These are phyloP conservation scores for Stevia rebaudiana DNA, from an alignment of 140 eudicot species.

Conservation along the genomic window DNA sequence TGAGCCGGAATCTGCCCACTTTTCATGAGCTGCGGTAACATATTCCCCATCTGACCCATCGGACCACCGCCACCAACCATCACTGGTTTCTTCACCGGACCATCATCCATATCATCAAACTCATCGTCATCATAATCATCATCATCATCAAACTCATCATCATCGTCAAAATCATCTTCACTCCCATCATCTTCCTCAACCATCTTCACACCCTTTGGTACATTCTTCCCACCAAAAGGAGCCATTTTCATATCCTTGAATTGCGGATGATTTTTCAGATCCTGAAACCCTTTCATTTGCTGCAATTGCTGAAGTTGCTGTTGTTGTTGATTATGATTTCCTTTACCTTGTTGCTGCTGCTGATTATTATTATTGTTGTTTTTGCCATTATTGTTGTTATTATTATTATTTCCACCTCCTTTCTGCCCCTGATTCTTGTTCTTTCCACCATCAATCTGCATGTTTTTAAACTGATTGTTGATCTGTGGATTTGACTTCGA, in stretches of 20 bases:
- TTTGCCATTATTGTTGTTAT: conserved; percentile 7
- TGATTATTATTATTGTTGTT: conserved; percentile 13
- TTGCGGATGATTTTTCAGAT: conserved; percentile 58
- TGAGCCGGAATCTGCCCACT: conserved; percentile 39
- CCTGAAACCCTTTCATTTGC: conserved; percentile 67
- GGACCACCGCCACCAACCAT: conserved; percentile 33
- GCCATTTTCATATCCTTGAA: conserved; percentile 69
- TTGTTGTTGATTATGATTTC: conserved; percentile 13
- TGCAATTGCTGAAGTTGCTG: conserved; percentile 50
- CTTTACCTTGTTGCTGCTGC: conserved; percentile 24
- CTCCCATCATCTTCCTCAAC: conserved; percentile 50
- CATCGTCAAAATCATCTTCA: conserved; percentile 40
- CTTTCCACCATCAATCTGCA: conserved; percentile 37
- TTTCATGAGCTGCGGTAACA: conserved; percentile 48
- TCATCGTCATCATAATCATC: conserved; percentile 60
- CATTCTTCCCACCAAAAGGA: conserved; percentile 23
- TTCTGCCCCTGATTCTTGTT: conserved; percentile 8
- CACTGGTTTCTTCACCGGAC: conserved; percentile 50
- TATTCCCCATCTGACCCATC: conserved; percentile 41
- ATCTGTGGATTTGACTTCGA: conserved; percentile 38
- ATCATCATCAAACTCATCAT: conserved; percentile 36
- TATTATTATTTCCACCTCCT: conserved; percentile 27
- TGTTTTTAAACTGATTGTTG: conserved; percentile 50
- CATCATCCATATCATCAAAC: conserved; percentile 60
- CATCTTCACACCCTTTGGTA: conserved; percentile 53